Percentiles rank a stretch among this genome's conserved stretches.
These are phyloP conservation scores for Claviceps pazoutovae DNA, from an alignment of 2,329 filamentous ascomycete genomes.

Conservation along the genomic window DNA sequence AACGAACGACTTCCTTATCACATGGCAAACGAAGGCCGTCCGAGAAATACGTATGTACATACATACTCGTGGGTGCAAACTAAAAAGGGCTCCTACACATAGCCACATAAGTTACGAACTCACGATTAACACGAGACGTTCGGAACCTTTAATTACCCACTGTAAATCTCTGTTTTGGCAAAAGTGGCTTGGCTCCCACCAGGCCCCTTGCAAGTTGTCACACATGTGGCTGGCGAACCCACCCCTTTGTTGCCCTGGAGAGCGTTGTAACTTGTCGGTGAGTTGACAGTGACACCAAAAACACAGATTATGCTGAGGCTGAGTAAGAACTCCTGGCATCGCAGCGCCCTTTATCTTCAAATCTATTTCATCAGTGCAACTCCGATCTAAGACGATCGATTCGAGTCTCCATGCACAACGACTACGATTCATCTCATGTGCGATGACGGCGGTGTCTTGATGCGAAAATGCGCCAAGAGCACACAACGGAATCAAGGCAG, in stretches of 20 bases:
- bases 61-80: no score
- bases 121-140: no score
- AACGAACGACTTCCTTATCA: background rate
- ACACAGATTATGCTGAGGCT: background rate
- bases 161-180: background rate
- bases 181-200: background rate
- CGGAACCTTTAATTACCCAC: no score
- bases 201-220: background rate
- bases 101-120: no score
- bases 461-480: background rate
- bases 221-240: background rate
- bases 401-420: background rate
- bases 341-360: background rate
- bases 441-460: background rate
- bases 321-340: background rate
- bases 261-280: background rate
- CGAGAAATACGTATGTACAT: background rate
- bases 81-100: no score
- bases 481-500: no score
- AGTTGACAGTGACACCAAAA: background rate
- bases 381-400: background rate
- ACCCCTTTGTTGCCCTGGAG: background rate
- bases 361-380: background rate
- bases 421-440: background rate
- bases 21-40: background rate